Conservation (phyloP, 129 eudicot species). For the Artemisia annua region DNA sequence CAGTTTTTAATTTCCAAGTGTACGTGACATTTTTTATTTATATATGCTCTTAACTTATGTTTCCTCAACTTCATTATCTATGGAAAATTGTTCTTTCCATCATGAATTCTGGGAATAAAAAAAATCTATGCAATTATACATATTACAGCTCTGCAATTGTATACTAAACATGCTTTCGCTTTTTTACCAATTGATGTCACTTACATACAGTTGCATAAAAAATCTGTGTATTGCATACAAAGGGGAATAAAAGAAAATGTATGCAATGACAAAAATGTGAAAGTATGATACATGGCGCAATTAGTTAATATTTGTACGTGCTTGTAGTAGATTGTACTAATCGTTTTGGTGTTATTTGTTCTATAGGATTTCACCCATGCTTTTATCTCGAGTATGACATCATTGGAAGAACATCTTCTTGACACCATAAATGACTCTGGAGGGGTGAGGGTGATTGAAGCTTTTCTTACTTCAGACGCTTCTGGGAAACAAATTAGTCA, state of each 20-base stretch:
- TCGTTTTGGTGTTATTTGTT: slow-evolving; percentile 11
- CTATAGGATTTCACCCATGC: slow-evolving; percentile 74
- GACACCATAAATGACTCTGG: slow-evolving; percentile 67
- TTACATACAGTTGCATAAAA: too few relatives aligned
- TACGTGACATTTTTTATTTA: slow-evolving; percentile 26
- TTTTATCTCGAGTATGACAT: slow-evolving; percentile 72
- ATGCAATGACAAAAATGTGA: too few relatives aligned
- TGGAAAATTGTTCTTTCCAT: too few relatives aligned
- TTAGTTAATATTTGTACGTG: too few relatives aligned
- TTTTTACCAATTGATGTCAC: too few relatives aligned
- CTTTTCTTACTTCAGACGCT: slow-evolving; percentile 80
- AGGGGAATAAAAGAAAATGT: too few relatives aligned
- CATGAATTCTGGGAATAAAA: background rate
- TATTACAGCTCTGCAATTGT: background rate
- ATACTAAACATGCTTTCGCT: too few relatives aligned
- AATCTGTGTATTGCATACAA: too few relatives aligned
- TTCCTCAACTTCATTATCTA: too few relatives aligned
- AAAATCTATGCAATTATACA: background rate
- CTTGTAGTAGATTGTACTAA: too few relatives aligned
- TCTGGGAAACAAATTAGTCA: slow-evolving; percentile 68
- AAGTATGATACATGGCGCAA: too few relatives aligned
- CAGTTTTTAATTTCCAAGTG: slow-evolving; percentile 70
- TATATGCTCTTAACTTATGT: too few relatives aligned
- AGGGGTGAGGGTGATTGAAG: slow-evolving; percentile 90
- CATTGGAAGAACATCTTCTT: slow-evolving; percentile 73